Conservation (phyloP, 1,284 basidiomycete species). For the Tetrapyrgos nigripes region DNA sequence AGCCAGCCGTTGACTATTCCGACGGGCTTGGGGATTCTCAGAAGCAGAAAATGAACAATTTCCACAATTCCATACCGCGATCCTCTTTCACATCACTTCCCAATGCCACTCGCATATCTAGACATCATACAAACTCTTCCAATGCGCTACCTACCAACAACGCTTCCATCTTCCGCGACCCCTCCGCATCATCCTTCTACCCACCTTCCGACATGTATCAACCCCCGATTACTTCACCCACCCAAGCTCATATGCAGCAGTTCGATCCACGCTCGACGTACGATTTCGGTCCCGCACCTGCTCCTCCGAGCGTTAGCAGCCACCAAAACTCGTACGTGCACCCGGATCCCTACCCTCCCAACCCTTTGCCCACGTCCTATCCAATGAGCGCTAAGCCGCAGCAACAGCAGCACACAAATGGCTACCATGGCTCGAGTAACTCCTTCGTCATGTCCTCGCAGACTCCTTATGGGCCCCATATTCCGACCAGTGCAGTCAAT, state of each 20-base stretch:
- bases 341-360: slow-evolving; percentile 2
- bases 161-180: slow-evolving; percentile 17
- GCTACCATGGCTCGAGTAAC: slow-evolving; percentile 39
- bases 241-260: slow-evolving; percentile 40
- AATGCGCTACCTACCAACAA: slow-evolving; percentile 16
- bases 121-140: slow-evolving; percentile 38
- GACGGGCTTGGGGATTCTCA: slow-evolving; percentile 37
- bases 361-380: not conserved
- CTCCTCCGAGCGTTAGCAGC: not conserved
- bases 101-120: slow-evolving; percentile 42
- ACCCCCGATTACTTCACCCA: slow-evolving; percentile 44
- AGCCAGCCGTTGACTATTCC: slow-evolving; percentile 39
- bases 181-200: slow-evolving; percentile 31
- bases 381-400: slow-evolving; percentile 24
- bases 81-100: slow-evolving; percentile 42
- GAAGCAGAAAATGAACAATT: slow-evolving; percentile 47
- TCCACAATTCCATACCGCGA: slow-evolving; percentile 44
- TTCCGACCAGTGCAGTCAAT: slow-evolving; percentile 45
- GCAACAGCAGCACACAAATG: slow-evolving; percentile 40
- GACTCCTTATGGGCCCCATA: slow-evolving; percentile 74
- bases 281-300: slow-evolving; percentile 42
- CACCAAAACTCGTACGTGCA: slow-evolving; percentile 3
- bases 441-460: slow-evolving; percentile 64
- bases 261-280: slow-evolving; percentile 47
- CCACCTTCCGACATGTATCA: slow-evolving; percentile 40